Conservation (phyloP, 1,139 yeast genomes). For the Magnusiomyces tetraspermus region DNA sequence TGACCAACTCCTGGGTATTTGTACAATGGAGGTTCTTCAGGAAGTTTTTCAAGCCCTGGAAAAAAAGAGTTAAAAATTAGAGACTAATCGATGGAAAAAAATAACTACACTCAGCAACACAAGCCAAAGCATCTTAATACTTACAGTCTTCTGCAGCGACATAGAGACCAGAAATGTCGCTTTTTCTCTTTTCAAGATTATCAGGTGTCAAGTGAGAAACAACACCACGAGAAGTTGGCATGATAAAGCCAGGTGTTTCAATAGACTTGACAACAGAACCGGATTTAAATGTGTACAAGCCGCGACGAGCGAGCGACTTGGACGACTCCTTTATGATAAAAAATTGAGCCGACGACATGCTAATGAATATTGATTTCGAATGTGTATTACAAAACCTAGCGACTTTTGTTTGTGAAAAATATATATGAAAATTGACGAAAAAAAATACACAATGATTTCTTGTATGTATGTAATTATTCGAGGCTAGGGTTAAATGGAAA, state of each 20-base stretch:
- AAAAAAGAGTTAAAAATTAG: slow-evolving; percentile 17
- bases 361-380: no score
- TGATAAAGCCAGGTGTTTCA: slow-evolving; percentile 28
- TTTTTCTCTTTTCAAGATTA: slow-evolving; percentile 20
- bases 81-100: not conserved
- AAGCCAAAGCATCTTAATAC: no score
- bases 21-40: slow-evolving; percentile 18
- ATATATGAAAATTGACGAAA: no score
- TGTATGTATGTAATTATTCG: no score
- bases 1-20: slow-evolving; percentile 14
- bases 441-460: no score
- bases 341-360: not conserved
- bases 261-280: slow-evolving; percentile 4
- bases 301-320: not conserved
- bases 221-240: slow-evolving; percentile 34
- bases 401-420: no score
- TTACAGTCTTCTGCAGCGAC: slow-evolving; percentile 28
- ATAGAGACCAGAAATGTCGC: slow-evolving; percentile 20
- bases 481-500: no score
- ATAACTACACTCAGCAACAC: no score
- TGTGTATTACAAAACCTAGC: no score
- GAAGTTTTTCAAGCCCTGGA: slow-evolving; percentile 21
- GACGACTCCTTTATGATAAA: not conserved
- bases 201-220: slow-evolving; percentile 38
- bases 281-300: not conserved